Percentiles rank a stretch among this genome's conserved stretches.
Conservation (phyloP, 495 filamentous ascomycete species). For the Xylaria longipes region DNA sequence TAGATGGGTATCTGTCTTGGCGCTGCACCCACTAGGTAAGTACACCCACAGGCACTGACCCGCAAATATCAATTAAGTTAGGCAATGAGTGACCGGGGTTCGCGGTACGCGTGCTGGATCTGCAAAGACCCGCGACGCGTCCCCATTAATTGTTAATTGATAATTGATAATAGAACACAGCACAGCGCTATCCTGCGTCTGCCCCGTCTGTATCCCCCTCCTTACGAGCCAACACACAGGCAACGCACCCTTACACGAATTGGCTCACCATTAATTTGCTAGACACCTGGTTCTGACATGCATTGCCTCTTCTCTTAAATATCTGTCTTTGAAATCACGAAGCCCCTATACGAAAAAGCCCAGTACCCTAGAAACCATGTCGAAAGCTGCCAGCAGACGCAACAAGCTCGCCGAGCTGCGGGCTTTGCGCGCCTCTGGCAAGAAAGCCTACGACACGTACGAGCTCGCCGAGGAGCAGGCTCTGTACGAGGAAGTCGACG, state of each 20-base stretch:
- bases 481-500: conserved; percentile 95
- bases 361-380: conserved; percentile 39
- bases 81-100: conserved; percentile 4
- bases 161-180: conserved; percentile 19
- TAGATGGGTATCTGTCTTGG: neutral
- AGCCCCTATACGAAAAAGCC: neutral
- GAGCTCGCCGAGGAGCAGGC: conserved; percentile 82
- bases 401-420: conserved; percentile 76
- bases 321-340: neutral
- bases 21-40: neutral
- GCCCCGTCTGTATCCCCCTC: neutral
- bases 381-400: conserved; percentile 53
- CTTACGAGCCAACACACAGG: neutral
- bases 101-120: conserved; percentile 17
- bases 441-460: conserved; percentile 89
- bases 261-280: neutral
- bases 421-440: conserved; percentile 85
- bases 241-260: neutral
- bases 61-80: neutral
- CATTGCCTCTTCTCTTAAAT: neutral
- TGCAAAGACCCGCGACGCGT: conserved; percentile 19
- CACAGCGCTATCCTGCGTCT: neutral
- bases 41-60: no score
- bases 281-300: neutral
- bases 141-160: conserved; percentile 19